Evolutionary conservation across 1,284 basidiomycete species (phyloP).

Genomic region (Schizophyllum commune): DNA sequence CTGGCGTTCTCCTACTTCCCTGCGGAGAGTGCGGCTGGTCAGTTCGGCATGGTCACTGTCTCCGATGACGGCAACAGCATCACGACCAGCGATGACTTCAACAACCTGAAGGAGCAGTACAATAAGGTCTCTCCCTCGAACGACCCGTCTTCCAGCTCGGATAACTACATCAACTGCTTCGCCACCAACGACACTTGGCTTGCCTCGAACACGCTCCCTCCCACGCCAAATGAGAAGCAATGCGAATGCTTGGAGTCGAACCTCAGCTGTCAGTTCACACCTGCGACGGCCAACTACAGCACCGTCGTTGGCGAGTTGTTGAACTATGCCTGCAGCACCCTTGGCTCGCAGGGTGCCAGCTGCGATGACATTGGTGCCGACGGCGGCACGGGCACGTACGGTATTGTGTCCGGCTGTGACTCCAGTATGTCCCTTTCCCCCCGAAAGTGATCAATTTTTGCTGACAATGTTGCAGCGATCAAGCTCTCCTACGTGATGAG

Average conservation of each 20-base stretch:
- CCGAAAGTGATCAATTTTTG: not conserved
- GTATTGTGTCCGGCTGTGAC: conserved; percentile 66
- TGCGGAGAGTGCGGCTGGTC: conserved; percentile 50
- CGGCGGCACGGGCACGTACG: conserved; percentile 72
- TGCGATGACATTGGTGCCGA: conserved; percentile 70
- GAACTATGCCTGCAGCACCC: conserved; percentile 61
- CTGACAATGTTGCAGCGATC: conserved; percentile 36
- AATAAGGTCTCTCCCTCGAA: conserved; percentile 51
- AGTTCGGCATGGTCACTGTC: conserved; percentile 83
- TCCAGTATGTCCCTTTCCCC: conserved; percentile 36
- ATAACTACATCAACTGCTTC: conserved; percentile 62
- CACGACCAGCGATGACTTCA: conserved; percentile 61
- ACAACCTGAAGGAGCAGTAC: conserved; percentile 58
- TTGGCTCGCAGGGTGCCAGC: conserved; percentile 51
- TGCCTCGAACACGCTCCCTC: conserved; percentile 67
- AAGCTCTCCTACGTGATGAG: conserved; percentile 83
- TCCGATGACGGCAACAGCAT: conserved; percentile 54
- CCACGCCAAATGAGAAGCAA: conserved; percentile 75
- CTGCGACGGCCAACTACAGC: conserved; percentile 55
- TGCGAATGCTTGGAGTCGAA: conserved; percentile 69
- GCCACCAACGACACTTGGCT: conserved; percentile 48
- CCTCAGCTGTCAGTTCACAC: conserved; percentile 68
- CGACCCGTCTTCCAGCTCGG: conserved; percentile 50
- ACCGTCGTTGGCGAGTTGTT: conserved; percentile 62
- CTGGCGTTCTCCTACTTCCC: conserved; percentile 88